A percentile compares a stretch with the other conserved stretches of the same genome.
phyloP scores from a whole-genome alignment of 352 stramenopile species.

The Phytophthora pistaciae region DNA sequence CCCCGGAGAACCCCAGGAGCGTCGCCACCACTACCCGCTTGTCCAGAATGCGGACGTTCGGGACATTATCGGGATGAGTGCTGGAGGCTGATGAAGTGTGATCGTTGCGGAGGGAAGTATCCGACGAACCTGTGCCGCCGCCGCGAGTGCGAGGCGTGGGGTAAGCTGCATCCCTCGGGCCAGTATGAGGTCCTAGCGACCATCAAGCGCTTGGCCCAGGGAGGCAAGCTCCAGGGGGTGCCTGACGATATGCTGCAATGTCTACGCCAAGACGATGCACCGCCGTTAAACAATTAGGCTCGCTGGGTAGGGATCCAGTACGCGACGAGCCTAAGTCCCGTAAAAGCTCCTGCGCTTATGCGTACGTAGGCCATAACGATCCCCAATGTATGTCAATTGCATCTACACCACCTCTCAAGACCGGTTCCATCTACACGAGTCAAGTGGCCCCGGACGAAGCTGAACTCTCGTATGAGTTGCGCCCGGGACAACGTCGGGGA shows the following conservation, averaged over 20 bases:
- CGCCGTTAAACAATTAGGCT: slow-evolving; percentile 28
- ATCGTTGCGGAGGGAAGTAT: slow-evolving; percentile 8
- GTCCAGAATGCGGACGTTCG: neutral
- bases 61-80: neutral
- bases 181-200: neutral
- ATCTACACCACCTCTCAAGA: slow-evolving; percentile 4
- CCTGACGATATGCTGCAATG: neutral
- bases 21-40: neutral
- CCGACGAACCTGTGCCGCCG: neutral
- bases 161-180: neutral
- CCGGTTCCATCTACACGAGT: neutral
- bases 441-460: slow-evolving; percentile 1
- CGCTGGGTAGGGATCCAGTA: slow-evolving; percentile 25
- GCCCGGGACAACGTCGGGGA: neutral
- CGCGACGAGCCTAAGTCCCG: slow-evolving; percentile 19
- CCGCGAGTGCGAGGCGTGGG: neutral
- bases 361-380: slow-evolving; percentile 15
- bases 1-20: neutral
- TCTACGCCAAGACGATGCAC: neutral
- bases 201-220: neutral
- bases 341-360: neutral
- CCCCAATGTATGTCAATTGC: slow-evolving; percentile 22
- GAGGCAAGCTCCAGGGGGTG: neutral
- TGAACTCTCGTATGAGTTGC: neutral
- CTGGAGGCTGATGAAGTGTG: slow-evolving; percentile 5